phyloP scores from a whole-genome alignment of 108 stramenopile genomes.

The Cyclotella distinguenda region DNA sequence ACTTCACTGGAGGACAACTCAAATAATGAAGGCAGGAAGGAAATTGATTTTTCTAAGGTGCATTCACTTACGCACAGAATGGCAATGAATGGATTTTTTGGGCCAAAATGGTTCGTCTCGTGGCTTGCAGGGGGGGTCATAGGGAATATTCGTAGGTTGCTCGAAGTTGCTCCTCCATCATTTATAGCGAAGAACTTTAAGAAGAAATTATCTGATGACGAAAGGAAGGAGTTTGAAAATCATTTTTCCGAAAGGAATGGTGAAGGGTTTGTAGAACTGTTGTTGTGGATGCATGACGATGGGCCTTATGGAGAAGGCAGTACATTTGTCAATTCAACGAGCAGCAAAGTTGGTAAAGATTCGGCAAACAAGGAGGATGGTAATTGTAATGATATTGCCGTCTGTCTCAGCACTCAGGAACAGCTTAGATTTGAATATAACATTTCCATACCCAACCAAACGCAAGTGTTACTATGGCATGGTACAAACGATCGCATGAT shows the following conservation, averaged over 20 bases:
- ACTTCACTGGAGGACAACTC: too few species aligned
- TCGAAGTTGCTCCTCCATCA: conserved; percentile 3
- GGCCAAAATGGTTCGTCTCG: conserved; percentile 22
- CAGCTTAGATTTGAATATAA: conserved; percentile 22
- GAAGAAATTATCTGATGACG: conserved; percentile 11
- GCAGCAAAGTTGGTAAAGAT: not conserved
- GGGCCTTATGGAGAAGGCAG: conserved; percentile 12
- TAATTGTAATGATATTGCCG: conserved; percentile 22
- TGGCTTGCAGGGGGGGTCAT: conserved; percentile 10
- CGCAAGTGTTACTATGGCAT: conserved; percentile 27
- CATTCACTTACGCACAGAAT: conserved; percentile 7
- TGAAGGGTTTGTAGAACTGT: conserved; percentile 9
- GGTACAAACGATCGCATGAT: conserved; percentile 32
- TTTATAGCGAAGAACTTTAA: conserved; percentile 3
- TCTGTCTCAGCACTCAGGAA: conserved; percentile 29
- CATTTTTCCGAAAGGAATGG: conserved; percentile 14
- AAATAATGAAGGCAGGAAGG: not conserved
- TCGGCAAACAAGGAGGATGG: not conserved
- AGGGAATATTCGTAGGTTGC: not conserved
- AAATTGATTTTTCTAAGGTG: not conserved
- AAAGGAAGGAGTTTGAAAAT: conserved; percentile 6
- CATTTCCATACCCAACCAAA: conserved; percentile 7
- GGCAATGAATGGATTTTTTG: conserved; percentile 29
- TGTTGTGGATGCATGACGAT: conserved; percentile 21
- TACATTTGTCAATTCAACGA: conserved; percentile 10